Evolutionary conservation across 192 early-diverging fungal species (phyloP), one percentile per base, ranked within the genome.

Genomic region (Ramicandelaber brevisporus): DNA sequence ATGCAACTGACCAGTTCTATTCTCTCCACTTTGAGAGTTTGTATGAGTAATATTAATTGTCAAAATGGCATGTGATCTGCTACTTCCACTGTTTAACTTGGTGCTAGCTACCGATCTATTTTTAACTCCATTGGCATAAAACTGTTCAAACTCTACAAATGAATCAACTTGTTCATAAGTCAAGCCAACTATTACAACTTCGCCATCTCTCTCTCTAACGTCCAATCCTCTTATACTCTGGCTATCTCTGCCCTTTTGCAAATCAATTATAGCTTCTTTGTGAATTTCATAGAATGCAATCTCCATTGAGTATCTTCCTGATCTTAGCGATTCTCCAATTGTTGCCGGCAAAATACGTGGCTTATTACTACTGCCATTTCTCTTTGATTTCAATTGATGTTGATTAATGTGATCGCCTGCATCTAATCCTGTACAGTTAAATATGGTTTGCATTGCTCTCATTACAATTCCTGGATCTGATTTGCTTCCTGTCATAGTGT

Each of bases 201-300:
- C 43, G 12, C 46, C 42, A 26, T 43, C 50, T 36, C 59, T 65
- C 34, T 70, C 62, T 14, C 67, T 48, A 14, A 73, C 65, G 0
- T 53, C 44, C 25, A 73, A 31, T 0, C 50, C 57, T 8, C 38
- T 33, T 0, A 33, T n/a, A n/a, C n/a, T 17, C 14, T 36, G 11
- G 0, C 33, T 26, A 5, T 59, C 55, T 13, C 44, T 43, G 10
- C 53, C 45, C 13, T 43, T 40, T 4, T 63, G 33, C 21, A 71
- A 29, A 30, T 73, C 68, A 23, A 59, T 60, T 6, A 73, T 58
- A 2, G 47, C 45, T 25, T 73, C 70, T 22, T 72, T 69, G 41
- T 73, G 67, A 28, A 73, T 72, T 50, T 73, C 70, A 34, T 57
- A 68, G 33, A 63, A 72, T 15, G 65, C 60, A 10, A 68, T 29